Evolutionary conservation across 345 rosid species (phyloP).

Genomic region (Eucalyptus shirleyi): DNA sequence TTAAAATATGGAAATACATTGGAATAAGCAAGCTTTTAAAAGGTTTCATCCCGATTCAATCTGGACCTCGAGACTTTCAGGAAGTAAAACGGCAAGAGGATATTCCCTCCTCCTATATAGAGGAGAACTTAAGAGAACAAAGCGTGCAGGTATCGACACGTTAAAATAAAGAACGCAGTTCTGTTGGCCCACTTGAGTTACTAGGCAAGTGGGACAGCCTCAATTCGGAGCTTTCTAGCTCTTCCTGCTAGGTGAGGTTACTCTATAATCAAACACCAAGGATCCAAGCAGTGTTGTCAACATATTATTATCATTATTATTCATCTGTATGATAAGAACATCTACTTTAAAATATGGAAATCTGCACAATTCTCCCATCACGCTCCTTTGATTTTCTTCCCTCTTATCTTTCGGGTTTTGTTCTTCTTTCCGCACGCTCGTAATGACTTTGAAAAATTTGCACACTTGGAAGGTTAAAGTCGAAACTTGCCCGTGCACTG

Average conservation of each 20-base stretch:
- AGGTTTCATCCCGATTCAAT: fast-evolving
- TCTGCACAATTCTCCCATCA: background rate
- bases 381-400: background rate
- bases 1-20: too few relatives aligned
- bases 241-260: too few relatives aligned
- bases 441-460: background rate
- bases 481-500: background rate
- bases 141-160: too few relatives aligned
- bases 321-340: background rate
- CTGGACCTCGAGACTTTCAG: fast-evolving
- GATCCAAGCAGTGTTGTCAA: background rate
- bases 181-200: fast-evolving
- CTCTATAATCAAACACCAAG: too few relatives aligned
- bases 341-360: background rate
- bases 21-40: too few relatives aligned
- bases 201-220: too few relatives aligned
- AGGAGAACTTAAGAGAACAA: too few relatives aligned
- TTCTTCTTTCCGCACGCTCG: background rate
- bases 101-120: too few relatives aligned
- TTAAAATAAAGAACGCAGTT: too few relatives aligned
- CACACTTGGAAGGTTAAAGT: background rate
- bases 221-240: fast-evolving
- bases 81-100: too few relatives aligned
- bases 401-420: background rate
- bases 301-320: too few relatives aligned